Conservation (phyloP, 179 eudicot species). For the Nepenthes alata region DNA sequence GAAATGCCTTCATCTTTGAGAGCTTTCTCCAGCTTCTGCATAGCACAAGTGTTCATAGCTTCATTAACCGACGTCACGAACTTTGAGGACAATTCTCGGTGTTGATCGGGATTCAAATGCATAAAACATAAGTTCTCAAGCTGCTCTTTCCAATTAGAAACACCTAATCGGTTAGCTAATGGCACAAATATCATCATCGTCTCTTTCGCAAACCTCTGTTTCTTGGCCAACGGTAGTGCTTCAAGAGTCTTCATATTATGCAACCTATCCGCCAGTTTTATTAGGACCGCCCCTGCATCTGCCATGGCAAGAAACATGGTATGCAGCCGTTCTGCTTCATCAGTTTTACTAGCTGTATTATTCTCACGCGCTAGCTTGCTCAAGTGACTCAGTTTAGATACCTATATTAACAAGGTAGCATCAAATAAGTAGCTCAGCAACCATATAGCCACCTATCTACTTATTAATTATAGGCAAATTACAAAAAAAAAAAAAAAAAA, state of each 20-base stretch:
- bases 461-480: too few species aligned
- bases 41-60: constrained; percentile 50
- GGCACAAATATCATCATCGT: constrained; percentile 88
- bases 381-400: constrained; percentile 78
- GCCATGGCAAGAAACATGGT: constrained; percentile 98
- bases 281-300: constrained; percentile 88
- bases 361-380: constrained; percentile 98
- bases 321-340: constrained; percentile 83
- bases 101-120: constrained; percentile 57
- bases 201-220: constrained; percentile 83
- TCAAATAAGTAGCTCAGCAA: neutral
- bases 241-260: constrained; percentile 89
- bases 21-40: constrained; percentile 55
- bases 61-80: constrained; percentile 59
- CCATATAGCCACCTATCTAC: too few species aligned
- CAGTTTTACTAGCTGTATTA: constrained; percentile 65
- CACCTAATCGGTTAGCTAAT: constrained; percentile 82
- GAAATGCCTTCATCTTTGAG: constrained; percentile 47
- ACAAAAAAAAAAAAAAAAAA: too few species aligned
- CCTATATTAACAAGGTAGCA: constrained; percentile 26
- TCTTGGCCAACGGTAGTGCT: constrained; percentile 62
- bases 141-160: constrained; percentile 83
- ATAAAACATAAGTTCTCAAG: constrained; percentile 76
- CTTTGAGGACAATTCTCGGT: constrained; percentile 55
- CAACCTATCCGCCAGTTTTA: constrained; percentile 86